A percentile compares a stretch with the other conserved stretches of the same genome.
Conservation (phyloP, 768 basidiomycete species). For the Auriscalpium vulgare region DNA sequence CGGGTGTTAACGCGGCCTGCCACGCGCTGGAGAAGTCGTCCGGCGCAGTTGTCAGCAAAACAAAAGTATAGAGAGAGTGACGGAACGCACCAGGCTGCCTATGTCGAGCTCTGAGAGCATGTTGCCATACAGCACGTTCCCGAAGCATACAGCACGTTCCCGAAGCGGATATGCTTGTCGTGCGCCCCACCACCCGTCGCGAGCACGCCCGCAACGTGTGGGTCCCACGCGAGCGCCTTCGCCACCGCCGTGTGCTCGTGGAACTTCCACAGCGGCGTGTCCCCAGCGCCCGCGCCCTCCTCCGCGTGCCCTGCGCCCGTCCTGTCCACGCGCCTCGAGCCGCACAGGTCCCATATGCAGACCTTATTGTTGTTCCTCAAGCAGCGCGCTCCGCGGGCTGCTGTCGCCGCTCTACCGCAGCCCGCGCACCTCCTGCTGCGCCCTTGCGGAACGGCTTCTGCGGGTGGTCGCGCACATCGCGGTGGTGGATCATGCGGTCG, state of each 20-base stretch:
- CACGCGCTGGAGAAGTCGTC: too few species aligned
- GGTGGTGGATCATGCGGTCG: conserved; percentile 85
- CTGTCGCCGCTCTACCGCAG: conserved; percentile 77
- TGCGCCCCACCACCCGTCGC: conserved; percentile 98
- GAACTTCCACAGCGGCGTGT: conserved; percentile 84
- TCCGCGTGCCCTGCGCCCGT: conserved; percentile 21
- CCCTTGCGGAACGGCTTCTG: conserved; percentile 61
- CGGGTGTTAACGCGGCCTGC: too few species aligned
- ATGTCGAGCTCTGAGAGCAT: conserved; percentile 88
- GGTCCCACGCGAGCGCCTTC: conserved; percentile 97
- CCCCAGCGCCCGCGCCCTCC: conserved; percentile 29
- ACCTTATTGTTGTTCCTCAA: conserved; percentile 99
- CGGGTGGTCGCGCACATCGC: conserved; percentile 76
- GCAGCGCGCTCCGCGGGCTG: conserved; percentile 38
- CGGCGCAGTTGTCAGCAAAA: too few species aligned
- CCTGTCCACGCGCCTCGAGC: conserved; percentile 36
- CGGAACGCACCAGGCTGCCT: conserved; percentile 73
- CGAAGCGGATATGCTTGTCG: conserved; percentile 95
- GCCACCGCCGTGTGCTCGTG: conserved; percentile 96
- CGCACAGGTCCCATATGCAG: conserved; percentile 90
- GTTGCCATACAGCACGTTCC: too few species aligned
- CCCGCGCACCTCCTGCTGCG: conserved; percentile 91
- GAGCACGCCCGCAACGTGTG: conserved; percentile 82
- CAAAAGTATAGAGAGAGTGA: too few species aligned
- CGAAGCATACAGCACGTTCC: conserved; percentile 91